Base-by-base conservation (phyloP, 768 basidiomycete species). In the Mycena maculata region DNA sequence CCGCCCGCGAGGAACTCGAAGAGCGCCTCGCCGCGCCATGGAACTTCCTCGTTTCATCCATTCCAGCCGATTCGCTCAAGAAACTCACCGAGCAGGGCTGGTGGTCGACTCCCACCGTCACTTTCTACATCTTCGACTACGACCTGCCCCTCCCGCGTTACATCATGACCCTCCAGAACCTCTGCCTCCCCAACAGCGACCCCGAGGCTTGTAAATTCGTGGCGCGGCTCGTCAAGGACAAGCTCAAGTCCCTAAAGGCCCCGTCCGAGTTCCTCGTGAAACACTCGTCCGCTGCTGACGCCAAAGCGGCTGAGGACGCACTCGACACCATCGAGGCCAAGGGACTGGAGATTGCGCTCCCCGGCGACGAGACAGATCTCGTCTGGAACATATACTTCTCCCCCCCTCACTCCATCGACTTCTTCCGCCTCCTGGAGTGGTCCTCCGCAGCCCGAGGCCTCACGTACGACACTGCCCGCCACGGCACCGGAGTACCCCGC, bases 1-100 rank as follows among this genome's bases (percentile, higher is more conserved):
- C n/a, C n/a, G n/a, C n/a, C n/a, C n/a, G n/a, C n/a, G n/a, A n/a
- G n/a, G n/a, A n/a, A n/a, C n/a, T n/a, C 31, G 16, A 27, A 1
- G 61, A 63, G 33, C 62, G 53, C 53, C 62, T 63, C 36, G 11
- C 62, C 3, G 61, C 62, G 8, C 62, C 62, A 2, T 63, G 62
- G 62, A 44, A 63, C 62, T 63, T 63, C 54, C 53, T 55, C 13
- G 27, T 63, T 20, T 48, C 53, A 10, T 5, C 3, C 27, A 47
- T 56, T 20, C 18, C 33, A 2, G 42, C 25, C 1, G 44, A 13
- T 11, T 36, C 53, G 0, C 49, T 53, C 28, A 30, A 27, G 16
- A 23, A 7, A 16, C 48, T 60, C 36, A 60, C 48, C 15, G 20
- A 41, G 1, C 59, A 60, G 48, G 23, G 25, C 3, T 13, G 36